phyloP scores from a whole-genome alignment of 345 rosid genomes.

The Moringa oleifera region DNA sequence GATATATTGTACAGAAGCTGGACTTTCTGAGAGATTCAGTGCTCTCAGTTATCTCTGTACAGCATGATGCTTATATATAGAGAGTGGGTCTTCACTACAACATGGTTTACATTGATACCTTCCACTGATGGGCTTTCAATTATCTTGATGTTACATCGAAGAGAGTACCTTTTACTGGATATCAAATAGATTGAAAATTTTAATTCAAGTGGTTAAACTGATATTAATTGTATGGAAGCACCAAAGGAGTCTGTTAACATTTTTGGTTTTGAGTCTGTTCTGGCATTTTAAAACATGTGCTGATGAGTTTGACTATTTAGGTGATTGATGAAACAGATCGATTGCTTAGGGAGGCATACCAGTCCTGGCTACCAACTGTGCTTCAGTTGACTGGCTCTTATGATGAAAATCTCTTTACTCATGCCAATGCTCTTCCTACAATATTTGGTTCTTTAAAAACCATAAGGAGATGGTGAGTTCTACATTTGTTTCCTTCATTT shows the following conservation, averaged over 20 bases:
- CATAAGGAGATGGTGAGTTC: conserved; percentile 72
- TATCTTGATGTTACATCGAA: too few relatives aligned
- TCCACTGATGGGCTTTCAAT: too few relatives aligned
- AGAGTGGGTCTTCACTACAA: too few relatives aligned
- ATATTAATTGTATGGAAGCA: neutral
- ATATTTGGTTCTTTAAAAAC: conserved; percentile 63
- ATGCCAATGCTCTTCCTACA: conserved; percentile 24
- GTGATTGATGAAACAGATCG: conserved; percentile 98
- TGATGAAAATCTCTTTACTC: conserved; percentile 32
- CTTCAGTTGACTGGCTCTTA: conserved; percentile 50
- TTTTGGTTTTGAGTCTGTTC: conserved; percentile 7
- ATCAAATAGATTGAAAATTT: too few relatives aligned
- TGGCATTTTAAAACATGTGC: conserved; percentile 9
- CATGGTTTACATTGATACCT: too few relatives aligned
- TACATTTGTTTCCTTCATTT: neutral
- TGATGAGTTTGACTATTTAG: conserved; percentile 37
- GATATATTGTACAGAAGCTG: neutral
- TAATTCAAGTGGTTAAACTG: too few relatives aligned
- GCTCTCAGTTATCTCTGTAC: neutral
- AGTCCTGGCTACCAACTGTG: conserved; percentile 92
- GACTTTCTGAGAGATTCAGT: neutral
- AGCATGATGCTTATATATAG: too few relatives aligned
- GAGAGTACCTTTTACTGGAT: too few relatives aligned
- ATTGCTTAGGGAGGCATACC: conserved; percentile 89
- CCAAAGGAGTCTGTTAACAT: neutral